A percentile compares a stretch with the other conserved stretches of the same genome.
phyloP scores from a whole-genome alignment of 192 early-diverging fungal genomes.

The Dispira parvispora region DNA sequence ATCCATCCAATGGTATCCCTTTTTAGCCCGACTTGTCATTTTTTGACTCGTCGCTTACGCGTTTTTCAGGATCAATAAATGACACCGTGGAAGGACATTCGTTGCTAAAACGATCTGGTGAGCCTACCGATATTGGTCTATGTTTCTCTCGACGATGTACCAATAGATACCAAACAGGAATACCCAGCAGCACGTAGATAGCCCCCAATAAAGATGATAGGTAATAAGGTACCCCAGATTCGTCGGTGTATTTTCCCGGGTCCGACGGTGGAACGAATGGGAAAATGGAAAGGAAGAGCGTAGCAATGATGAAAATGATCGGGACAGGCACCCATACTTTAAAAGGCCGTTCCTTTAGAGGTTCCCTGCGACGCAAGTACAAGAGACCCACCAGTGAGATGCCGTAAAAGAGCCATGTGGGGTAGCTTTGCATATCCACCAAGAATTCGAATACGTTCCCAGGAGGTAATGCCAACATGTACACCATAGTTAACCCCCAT shows the following conservation, averaged over 20 bases:
- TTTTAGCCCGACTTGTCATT: too few species aligned
- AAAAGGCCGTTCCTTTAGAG: conserved; percentile 29
- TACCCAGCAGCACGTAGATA: conserved; percentile 19
- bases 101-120: too few species aligned
- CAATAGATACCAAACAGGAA: conserved; percentile 24
- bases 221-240: conserved; percentile 22
- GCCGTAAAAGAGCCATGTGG: conserved; percentile 42
- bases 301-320: conserved; percentile 29
- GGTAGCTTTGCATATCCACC: conserved; percentile 39
- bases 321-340: conserved; percentile 24
- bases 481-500: conserved; percentile 28
- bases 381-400: conserved; percentile 33
- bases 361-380: conserved; percentile 25
- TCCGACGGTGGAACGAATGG: conserved; percentile 34
- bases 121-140: too few species aligned
- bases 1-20: too few species aligned
- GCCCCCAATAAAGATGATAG: conserved; percentile 20
- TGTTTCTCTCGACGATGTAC: background rate
- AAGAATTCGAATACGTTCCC: conserved; percentile 45
- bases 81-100: too few species aligned
- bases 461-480: conserved; percentile 35
- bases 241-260: background rate
- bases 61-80: too few species aligned
- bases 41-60: too few species aligned
- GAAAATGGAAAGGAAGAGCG: conserved; percentile 31